Evolutionary conservation across 192 early-diverging fungal genomes (phyloP).

Genomic region (Coemansia sp.): DNA sequence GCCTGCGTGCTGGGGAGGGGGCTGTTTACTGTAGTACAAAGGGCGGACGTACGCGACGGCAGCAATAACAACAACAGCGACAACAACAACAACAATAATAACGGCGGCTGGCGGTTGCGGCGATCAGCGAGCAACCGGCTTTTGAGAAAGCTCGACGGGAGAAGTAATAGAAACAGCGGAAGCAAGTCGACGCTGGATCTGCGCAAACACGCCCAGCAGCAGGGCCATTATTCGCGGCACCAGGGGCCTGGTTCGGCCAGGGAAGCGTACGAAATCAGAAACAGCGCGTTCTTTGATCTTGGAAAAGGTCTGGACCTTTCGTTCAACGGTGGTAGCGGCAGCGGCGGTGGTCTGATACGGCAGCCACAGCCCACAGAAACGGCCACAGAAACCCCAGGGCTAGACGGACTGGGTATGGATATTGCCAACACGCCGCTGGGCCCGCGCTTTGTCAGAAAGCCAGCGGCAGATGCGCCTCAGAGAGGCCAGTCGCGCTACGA

Average conservation of each 20-base stretch:
- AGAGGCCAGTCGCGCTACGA: conserved; percentile 22
- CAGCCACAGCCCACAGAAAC: too few relatives aligned
- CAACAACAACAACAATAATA: conserved; percentile 4
- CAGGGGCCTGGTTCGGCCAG: too few relatives aligned
- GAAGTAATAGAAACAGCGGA: too few relatives aligned
- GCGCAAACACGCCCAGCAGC: conserved; percentile 1
- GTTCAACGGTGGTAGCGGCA: background rate
- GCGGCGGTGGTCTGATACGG: too few relatives aligned
- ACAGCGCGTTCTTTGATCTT: background rate
- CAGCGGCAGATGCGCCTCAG: conserved; percentile 1
- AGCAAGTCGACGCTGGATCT: conserved; percentile 19
- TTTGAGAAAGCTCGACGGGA: conserved; percentile 5
- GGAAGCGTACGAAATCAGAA: background rate
- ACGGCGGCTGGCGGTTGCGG: conserved; percentile 6
- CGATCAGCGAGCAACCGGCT: conserved; percentile 29
- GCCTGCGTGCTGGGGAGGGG: too few relatives aligned
- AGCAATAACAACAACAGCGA: too few relatives aligned
- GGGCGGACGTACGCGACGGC: too few relatives aligned
- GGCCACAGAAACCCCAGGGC: background rate
- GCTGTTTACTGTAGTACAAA: too few relatives aligned
- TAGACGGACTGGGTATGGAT: background rate
- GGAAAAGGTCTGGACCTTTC: conserved; percentile 4
- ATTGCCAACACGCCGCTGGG: conserved; percentile 1
- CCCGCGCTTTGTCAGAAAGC: conserved; percentile 15
- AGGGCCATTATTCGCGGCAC: too few relatives aligned